Evolutionary conservation across 2,329 filamentous ascomycete species (phyloP), one percentile per base, ranked within the genome.

Genomic region (Aureobasidium subglaciale): DNA sequence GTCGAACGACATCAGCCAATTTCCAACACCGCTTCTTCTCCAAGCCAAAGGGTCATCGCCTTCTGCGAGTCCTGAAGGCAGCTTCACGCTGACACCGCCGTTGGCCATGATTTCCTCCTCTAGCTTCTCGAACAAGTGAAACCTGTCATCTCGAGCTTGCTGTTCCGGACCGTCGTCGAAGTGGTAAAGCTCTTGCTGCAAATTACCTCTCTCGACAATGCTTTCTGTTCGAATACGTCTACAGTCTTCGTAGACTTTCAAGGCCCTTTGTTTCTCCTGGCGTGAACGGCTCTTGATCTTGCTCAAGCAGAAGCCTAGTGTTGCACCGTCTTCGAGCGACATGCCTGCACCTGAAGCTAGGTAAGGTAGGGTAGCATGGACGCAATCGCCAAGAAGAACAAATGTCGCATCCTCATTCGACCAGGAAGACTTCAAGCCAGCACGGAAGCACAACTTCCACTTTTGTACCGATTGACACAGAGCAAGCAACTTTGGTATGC

Each of bases 341-440:
- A 84, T 83, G 2, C 80, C 80, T 0, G 80, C 81, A 2, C 79
- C 76, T 6, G 70, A 74, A 2, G 80, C 80, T 0, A 84, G 70
- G 63, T 86, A 86, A 0, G 83, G 84, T 0, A 86, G 70, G 0
- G 81, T 85, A 1, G 83, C 82, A 59, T 86, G 82, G 2, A 82
- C 81, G 0, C 82, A 80, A 61, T 86, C 83, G 0, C 84, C 83
- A 0, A 86, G 71, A 63, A 86, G 75, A 0, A 79, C 78, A 61
- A 83, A 83, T 0, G 78, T 70, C 0, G 76, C 81, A 0, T 74
- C 78, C 0, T 75, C 67, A 59, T 85, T 77, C 0, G 74, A 79
- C 83, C 83, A 86, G 1, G 71, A 70, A 4, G 68, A 64, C n/a
- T 75, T 73, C 34, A 83, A 72, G 5, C 76, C 75, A 1, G 75